Evolutionary conservation across 164 flowering plant genomes (phyloP).

Genomic region (Tetracentron sinense): DNA sequence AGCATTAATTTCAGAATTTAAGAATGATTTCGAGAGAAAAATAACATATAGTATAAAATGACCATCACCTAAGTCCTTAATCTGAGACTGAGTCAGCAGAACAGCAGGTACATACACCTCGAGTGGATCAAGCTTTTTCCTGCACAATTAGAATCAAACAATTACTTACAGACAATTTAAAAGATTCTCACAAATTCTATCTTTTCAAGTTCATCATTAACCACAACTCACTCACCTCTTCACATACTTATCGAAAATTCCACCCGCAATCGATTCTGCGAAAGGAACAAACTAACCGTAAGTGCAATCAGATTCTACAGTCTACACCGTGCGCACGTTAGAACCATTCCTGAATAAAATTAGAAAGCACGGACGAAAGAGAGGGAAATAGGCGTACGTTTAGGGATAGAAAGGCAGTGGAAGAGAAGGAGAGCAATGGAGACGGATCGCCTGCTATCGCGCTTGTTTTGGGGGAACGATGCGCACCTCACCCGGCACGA

Average conservation of each 20-base stretch:
- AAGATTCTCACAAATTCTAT: background rate
- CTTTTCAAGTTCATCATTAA: background rate
- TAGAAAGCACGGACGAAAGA: background rate
- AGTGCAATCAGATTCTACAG: background rate
- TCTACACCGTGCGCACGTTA: background rate
- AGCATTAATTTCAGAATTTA: background rate
- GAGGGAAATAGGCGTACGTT: constrained; percentile 29
- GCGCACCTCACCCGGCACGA: constrained; percentile 32
- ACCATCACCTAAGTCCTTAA: constrained; percentile 65
- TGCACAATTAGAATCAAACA: constrained; percentile 25
- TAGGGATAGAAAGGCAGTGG: constrained; percentile 31
- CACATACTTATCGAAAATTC: constrained; percentile 62
- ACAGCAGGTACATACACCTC: constrained; percentile 87
- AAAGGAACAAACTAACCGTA: background rate
- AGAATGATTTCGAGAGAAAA: background rate
- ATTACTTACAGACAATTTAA: too few species aligned
- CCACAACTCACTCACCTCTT: constrained; percentile 48
- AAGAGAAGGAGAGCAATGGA: constrained; percentile 38
- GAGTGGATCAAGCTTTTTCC: constrained; percentile 92
- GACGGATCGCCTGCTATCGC: constrained; percentile 48
- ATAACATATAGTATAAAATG: background rate
- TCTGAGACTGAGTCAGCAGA: constrained; percentile 67
- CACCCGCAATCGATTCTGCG: constrained; percentile 55
- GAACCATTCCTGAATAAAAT: background rate
- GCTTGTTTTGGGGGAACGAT: constrained; percentile 16